A percentile compares a stretch with the other conserved stretches of the same genome.
phyloP scores from a whole-genome alignment of 345 rosid genomes.

The Reutealis trisperma region DNA sequence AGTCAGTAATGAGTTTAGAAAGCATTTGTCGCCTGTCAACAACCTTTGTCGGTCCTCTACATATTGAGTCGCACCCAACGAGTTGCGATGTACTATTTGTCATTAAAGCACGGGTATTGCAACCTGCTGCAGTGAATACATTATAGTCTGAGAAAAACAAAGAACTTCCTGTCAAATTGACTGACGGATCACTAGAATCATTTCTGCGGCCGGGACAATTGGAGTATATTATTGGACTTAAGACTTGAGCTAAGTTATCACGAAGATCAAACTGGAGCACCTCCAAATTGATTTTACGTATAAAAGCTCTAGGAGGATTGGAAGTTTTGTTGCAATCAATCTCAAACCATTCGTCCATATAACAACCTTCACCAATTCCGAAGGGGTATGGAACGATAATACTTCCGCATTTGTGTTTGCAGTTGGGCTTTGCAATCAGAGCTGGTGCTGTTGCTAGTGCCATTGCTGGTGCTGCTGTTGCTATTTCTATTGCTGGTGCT shows the following conservation, averaged over 20 bases:
- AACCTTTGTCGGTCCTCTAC: not conserved
- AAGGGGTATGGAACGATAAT: constrained; percentile 20
- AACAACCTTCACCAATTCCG: constrained; percentile 13
- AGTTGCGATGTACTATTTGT: not conserved
- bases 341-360: not conserved
- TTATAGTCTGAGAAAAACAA: not conserved
- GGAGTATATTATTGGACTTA: no score
- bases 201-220: not conserved
- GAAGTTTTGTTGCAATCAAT: not conserved
- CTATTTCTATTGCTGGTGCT: not conserved
- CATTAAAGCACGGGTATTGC: constrained; percentile 7
- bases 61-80: not conserved
- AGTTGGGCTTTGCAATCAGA: not conserved
- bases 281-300: constrained; percentile 2
- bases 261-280: not conserved
- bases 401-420: constrained; percentile 10
- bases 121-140: constrained; percentile 13
- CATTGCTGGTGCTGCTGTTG: not conserved
- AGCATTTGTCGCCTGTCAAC: not conserved
- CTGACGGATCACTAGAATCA: not conserved
- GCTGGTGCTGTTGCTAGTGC: not conserved
- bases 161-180: constrained; percentile 8
- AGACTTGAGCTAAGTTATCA: no score
- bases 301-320: not conserved
- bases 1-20: no score